Evolutionary conservation across 2,329 filamentous ascomycete genomes (phyloP).

Genomic region (Exophiala sp.): DNA sequence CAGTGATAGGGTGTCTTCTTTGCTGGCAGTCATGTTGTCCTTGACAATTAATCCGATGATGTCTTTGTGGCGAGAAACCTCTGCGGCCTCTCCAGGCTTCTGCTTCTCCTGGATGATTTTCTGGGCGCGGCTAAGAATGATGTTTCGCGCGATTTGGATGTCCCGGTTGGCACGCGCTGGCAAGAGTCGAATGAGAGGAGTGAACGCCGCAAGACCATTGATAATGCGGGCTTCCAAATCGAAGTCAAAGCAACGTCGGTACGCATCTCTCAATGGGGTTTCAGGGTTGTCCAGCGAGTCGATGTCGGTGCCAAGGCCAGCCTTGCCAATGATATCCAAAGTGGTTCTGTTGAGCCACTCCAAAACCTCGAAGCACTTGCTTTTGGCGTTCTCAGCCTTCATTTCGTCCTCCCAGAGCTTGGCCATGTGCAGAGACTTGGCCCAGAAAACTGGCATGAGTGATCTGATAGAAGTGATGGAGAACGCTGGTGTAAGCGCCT

Average conservation of each 20-base stretch:
- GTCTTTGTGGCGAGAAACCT: slow-evolving; percentile 35
- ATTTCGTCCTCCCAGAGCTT: slow-evolving; percentile 41
- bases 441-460: slow-evolving; percentile 41
- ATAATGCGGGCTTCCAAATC: slow-evolving; percentile 37
- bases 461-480: slow-evolving; percentile 39
- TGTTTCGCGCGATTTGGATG: slow-evolving; percentile 36
- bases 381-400: slow-evolving; percentile 28
- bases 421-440: slow-evolving; percentile 44
- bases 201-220: slow-evolving; percentile 45
- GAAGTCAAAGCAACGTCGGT: slow-evolving; percentile 34
- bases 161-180: slow-evolving; percentile 41
- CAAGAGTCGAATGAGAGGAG: slow-evolving; percentile 40
- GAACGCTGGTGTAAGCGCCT: slow-evolving; percentile 39
- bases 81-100: slow-evolving; percentile 31
- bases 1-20: slow-evolving; percentile 31
- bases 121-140: slow-evolving; percentile 39
- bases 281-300: slow-evolving; percentile 39
- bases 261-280: slow-evolving; percentile 39
- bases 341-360: slow-evolving; percentile 46
- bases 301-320: slow-evolving; percentile 43
- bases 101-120: slow-evolving; percentile 39
- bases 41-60: slow-evolving; percentile 42
- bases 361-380: slow-evolving; percentile 36
- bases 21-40: slow-evolving; percentile 34
- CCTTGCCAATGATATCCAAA: slow-evolving; percentile 44